phyloP scores from a whole-genome alignment of 2,329 filamentous ascomycete genomes.

The Arthrobotrys iridis region DNA sequence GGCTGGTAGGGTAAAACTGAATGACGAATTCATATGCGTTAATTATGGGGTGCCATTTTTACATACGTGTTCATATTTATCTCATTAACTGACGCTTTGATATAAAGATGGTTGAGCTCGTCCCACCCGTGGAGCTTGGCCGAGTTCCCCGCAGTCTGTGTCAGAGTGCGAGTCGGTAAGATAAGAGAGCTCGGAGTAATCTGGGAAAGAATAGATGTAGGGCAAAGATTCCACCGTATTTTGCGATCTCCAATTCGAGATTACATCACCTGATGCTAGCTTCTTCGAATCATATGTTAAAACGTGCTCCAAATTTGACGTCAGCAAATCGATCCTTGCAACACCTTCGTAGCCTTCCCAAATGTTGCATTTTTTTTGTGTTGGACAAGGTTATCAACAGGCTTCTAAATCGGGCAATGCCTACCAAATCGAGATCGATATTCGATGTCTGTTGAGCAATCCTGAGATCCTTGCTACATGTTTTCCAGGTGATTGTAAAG shows the following conservation, averaged over 20 bases:
- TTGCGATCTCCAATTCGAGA: not conserved
- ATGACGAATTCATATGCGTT: not conserved
- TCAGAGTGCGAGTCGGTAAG: not conserved
- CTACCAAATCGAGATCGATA: slow-evolving; percentile 2
- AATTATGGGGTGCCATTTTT: not conserved
- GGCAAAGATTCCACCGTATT: not conserved
- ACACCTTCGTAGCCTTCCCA: not conserved
- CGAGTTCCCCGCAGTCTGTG: not conserved
- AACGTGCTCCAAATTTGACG: not conserved
- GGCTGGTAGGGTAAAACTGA: not conserved
- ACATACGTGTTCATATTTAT: slow-evolving; percentile 13
- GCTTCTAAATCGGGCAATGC: not conserved
- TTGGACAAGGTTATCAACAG: not conserved
- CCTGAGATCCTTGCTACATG: not conserved
- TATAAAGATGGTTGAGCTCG: not conserved
- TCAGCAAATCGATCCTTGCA: not conserved
- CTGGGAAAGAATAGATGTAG: not conserved
- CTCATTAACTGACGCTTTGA: not conserved
- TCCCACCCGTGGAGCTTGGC: not conserved
- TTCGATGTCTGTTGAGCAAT: not conserved
- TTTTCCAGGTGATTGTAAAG: too few relatives aligned
- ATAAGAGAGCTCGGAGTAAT: slow-evolving; percentile 1
- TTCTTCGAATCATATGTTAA: not conserved
- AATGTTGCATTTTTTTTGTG: slow-evolving; percentile 10
- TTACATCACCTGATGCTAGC: not conserved